Percentiles rank a stretch among this genome's conserved stretches.
Conservation (phyloP, 2,329 filamentous ascomycete species). For the Penicillium aurantiogriseum region DNA sequence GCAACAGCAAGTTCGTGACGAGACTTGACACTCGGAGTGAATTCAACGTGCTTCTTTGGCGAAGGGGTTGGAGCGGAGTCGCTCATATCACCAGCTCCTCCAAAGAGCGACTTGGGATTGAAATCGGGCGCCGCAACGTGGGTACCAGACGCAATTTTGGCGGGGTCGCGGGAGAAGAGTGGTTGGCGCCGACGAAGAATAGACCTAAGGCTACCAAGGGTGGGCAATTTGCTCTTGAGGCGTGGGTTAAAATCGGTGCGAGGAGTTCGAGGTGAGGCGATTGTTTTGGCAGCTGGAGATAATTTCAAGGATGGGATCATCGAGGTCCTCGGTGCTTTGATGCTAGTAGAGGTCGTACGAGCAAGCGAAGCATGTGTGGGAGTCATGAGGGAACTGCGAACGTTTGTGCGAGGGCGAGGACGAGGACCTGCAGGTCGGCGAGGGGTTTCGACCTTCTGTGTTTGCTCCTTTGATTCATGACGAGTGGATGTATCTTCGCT, state of each 20-base stretch:
- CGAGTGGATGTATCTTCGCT: slow-evolving; percentile 68
- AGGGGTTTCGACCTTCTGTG: slow-evolving; percentile 17
- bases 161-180: slow-evolving; percentile 59
- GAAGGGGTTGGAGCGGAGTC: slow-evolving; percentile 61
- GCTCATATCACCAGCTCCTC: slow-evolving; percentile 27
- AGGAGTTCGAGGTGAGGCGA: slow-evolving; percentile 45
- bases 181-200: slow-evolving; percentile 62
- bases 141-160: slow-evolving; percentile 60
- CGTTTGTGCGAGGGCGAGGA: slow-evolving; percentile 44
- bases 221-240: slow-evolving; percentile 48
- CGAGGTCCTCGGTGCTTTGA: slow-evolving; percentile 54
- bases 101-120: slow-evolving; percentile 53
- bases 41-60: slow-evolving; percentile 76
- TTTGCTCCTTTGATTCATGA: slow-evolving; percentile 37
- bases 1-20: slow-evolving; percentile 36
- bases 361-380: slow-evolving; percentile 75
- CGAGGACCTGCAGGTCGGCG: slow-evolving; percentile 27
- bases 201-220: slow-evolving; percentile 57
- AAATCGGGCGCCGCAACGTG: slow-evolving; percentile 46
- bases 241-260: slow-evolving; percentile 49
- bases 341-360: slow-evolving; percentile 52
- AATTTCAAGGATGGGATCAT: slow-evolving; percentile 54
- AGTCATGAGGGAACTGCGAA: slow-evolving; percentile 63
- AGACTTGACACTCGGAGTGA: slow-evolving; percentile 67
- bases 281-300: slow-evolving; percentile 55